phyloP scores from a whole-genome alignment of 2,329 filamentous ascomycete genomes.

The Aspergillus brasiliensis region DNA sequence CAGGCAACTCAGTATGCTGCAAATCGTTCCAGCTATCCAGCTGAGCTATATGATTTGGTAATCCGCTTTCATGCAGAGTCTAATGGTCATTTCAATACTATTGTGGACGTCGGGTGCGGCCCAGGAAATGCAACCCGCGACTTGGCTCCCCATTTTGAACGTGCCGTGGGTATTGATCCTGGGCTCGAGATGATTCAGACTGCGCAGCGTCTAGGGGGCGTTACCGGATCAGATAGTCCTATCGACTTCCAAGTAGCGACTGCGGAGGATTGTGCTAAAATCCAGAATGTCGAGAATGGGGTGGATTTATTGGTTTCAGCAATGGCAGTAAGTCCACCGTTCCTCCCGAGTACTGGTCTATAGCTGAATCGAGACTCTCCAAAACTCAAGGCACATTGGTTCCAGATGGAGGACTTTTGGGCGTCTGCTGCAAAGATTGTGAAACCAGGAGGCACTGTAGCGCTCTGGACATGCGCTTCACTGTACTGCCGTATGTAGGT shows the following conservation, averaged over 20 bases:
- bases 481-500: background rate
- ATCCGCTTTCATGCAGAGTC: constrained; percentile 51
- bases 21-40: constrained; percentile 52
- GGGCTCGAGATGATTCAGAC: constrained; percentile 56
- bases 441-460: constrained; percentile 10
- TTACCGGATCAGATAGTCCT: constrained; percentile 28
- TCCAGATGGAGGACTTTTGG: constrained; percentile 13
- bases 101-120: constrained; percentile 61
- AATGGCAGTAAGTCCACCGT: background rate
- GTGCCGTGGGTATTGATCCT: constrained; percentile 55
- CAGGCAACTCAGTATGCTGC: constrained; percentile 42
- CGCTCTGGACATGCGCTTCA: constrained; percentile 12
- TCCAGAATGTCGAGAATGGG: background rate
- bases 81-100: constrained; percentile 45
- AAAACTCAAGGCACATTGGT: constrained; percentile 13
- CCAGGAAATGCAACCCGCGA: constrained; percentile 54
- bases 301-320: background rate
- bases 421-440: background rate
- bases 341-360: too few species aligned
- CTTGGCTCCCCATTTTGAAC: constrained; percentile 51
- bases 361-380: background rate
- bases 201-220: constrained; percentile 43
- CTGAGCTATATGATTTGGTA: constrained; percentile 51
- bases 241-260: constrained; percentile 48
- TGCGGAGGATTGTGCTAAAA: constrained; percentile 42